Base-by-base conservation (phyloP, 148 eudicot genomes). In the Salicornia ramosissima region DNA sequence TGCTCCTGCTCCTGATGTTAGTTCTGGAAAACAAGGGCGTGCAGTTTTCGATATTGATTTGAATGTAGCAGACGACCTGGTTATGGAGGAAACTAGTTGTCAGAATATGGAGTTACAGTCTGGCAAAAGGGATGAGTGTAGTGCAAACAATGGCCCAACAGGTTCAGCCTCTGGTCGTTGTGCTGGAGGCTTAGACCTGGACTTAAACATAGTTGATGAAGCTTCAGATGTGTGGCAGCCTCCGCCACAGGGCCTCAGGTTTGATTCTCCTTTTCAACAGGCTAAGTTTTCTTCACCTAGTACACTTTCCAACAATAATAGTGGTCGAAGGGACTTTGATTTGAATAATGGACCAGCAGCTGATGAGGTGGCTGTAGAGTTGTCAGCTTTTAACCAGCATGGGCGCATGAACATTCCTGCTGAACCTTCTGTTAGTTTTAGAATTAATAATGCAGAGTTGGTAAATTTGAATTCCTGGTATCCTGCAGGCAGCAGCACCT, bases 331-430 rank as follows among this genome's bases (percentile, higher is more conserved):
- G 80, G 89, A 78, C 79, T 90, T 94, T 71, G 99, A 94, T 76
- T 80, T 94, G 80, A 94, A 93, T 74, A 71, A 84, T 76, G 96
- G 97, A 26, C 99, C 99, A 70, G 81, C 77, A 21, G 67, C 65
- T 8, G 97, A 94, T 69, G 96, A 89, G 70, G 47, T 60, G 34
- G 70, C 69, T 25, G 65, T 67, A 34, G 91, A 89, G 34, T 56
- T 71, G 47, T 70, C 74, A 36, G 25, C 69, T 12, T 80, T 50
- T 47, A 74, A 49, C 66, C 83, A 73, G 40, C 83, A 69, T 65
- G 61, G 54, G 16, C 71, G 79, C 61, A 74, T 77, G 42, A 79
- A 74, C 31, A 40, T 83, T 69, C 73, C 82, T 19, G 66, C 68
- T 15, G 86, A 76, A 25, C 70, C 83, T 19, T 60, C 81, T 34